Conservation (phyloP, 306 rosid genomes). For the Prunus armeniaca region DNA sequence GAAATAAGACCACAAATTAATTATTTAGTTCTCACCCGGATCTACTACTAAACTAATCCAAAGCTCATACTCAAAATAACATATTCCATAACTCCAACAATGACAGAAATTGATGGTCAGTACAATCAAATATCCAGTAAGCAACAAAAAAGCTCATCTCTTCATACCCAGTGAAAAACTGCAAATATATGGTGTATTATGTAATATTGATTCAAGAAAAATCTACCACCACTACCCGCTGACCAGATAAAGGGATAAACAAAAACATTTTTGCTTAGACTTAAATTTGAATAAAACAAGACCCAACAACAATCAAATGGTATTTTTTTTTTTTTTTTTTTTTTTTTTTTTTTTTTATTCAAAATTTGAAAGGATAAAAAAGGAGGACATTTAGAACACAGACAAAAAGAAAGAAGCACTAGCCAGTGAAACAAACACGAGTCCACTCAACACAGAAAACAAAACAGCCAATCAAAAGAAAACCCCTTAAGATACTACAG, state of each 20-base stretch:
- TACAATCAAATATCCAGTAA: neutral
- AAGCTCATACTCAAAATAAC: neutral
- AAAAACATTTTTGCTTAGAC: neutral
- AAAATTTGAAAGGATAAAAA: too few relatives aligned
- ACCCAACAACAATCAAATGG: neutral
- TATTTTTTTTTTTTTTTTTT: too few relatives aligned
- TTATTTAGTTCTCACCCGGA: neutral
- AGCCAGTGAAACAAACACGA: too few relatives aligned
- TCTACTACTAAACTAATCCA: neutral
- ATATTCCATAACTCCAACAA: neutral
- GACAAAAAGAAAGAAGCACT: too few relatives aligned
- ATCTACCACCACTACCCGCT: neutral
- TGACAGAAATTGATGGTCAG: neutral
- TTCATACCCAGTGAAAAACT: neutral
- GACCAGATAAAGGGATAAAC: neutral
- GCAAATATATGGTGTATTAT: neutral
- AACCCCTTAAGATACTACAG: too few relatives aligned
- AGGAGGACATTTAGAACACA: too few relatives aligned
- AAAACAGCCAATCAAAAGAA: too few relatives aligned
- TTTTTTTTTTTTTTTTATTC: too few relatives aligned
- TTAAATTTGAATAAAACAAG: neutral
- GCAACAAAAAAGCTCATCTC: neutral
- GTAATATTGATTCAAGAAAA: neutral
- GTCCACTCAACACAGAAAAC: too few relatives aligned
- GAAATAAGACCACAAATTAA: neutral